Conservation (phyloP, 2,329 filamentous ascomycete genomes). For the Moelleriella libera region DNA sequence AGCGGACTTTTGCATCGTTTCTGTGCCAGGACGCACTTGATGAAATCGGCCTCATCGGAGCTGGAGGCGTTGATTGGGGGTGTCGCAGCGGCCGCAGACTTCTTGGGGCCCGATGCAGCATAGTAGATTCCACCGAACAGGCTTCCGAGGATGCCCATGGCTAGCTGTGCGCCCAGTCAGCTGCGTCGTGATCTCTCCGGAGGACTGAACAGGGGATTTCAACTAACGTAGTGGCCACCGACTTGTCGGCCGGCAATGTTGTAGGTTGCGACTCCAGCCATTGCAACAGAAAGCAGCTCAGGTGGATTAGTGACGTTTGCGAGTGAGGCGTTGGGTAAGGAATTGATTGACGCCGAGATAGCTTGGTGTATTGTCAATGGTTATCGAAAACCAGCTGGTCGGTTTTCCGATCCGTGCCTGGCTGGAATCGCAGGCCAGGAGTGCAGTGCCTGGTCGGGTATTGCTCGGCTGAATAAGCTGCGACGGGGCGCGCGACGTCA, state of each 20-base stretch:
- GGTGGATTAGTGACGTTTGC: neutral
- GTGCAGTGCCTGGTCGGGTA: conserved; percentile 9
- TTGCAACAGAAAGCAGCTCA: conserved; percentile 14
- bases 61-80: conserved; percentile 49
- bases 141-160: conserved; percentile 39
- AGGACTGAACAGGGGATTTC: neutral
- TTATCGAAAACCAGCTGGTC: too few species aligned
- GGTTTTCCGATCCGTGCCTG: conserved; percentile 3
- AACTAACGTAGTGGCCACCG: conserved; percentile 46
- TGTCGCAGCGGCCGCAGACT: conserved; percentile 27
- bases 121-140: conserved; percentile 35
- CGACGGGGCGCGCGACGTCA: neutral
- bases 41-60: conserved; percentile 50
- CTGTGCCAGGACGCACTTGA: conserved; percentile 38
- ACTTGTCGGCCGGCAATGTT: conserved; percentile 43
- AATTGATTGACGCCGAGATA: conserved; percentile 6
- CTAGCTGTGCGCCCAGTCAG: conserved; percentile 26
- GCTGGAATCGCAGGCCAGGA: conserved; percentile 20
- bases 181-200: conserved; percentile 1
- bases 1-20: neutral
- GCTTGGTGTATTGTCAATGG: conserved; percentile 1
- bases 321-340: conserved; percentile 4
- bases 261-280: conserved; percentile 31
- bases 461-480: conserved; percentile 11
- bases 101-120: conserved; percentile 28